Base-by-base conservation (phyloP, 1,284 basidiomycete species). In the Sporisorium graminicola region DNA sequence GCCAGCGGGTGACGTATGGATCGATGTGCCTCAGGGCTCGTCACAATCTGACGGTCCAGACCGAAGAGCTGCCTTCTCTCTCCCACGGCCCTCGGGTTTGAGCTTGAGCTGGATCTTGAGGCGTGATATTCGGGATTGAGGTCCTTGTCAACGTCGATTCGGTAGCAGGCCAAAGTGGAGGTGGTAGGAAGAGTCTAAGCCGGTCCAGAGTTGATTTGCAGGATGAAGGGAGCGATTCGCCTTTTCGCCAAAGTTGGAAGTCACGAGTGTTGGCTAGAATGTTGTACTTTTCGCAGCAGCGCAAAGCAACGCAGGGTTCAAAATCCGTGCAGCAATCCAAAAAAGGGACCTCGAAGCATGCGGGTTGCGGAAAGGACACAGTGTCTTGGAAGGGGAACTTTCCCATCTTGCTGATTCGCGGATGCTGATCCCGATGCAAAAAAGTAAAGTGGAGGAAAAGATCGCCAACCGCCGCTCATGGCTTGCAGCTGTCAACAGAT, bases 251-350 rank as follows among this genome's bases (percentile, higher is more conserved):
- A 27, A 27, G 13, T 40, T 18, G n/a, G n/a, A n/a, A 40, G 5
- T 26, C 7, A 49, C 35, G 22, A 31, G 47, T 49, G 47, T 49
- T 49, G 47, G n/a, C n/a, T n/a, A n/a, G 44, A 24, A 24, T 47
- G 44, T 10, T 24, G 13, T 46, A 24, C 44, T 46, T 26, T 14
- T 24, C 24, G 35, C 14, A 10, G 12, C 35, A 37, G 22, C 22
- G 22, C 20, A 22, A 44, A n/a, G 8, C 22, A 27, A 18, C 46
- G 24, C 47, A 49, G 47, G 47, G 47, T 49, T 49, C 47, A 31
- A 20, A 31, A 29, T 14, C 20, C n/a, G n/a, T n/a, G n/a, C n/a
- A n/a, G n/a, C n/a, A n/a, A n/a, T n/a, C 10, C 44, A 26, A 46
- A 46, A 46, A 46, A n/a, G n/a, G n/a, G n/a, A n/a, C n/a, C n/a